These are phyloP conservation scores for Gyrodon lividus DNA, from an alignment of 768 basidiomycete genomes.

Conservation along the genomic window DNA sequence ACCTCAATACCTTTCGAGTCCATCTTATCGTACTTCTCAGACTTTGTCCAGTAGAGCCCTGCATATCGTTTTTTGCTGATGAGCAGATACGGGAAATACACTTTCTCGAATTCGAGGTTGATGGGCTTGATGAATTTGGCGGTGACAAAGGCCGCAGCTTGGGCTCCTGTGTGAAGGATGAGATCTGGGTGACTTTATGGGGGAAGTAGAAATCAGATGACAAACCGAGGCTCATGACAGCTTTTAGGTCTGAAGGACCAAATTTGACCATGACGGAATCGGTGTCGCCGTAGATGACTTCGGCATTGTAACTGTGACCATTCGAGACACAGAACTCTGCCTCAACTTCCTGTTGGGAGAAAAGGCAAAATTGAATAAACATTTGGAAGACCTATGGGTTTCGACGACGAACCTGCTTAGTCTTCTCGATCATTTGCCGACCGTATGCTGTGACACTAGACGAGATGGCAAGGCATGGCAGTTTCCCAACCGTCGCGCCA, in stretches of 20 bases:
- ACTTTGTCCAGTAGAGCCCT: slow-evolving; percentile 94
- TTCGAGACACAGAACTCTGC: slow-evolving; percentile 82
- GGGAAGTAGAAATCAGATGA: neutral
- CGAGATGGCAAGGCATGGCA: slow-evolving; percentile 94
- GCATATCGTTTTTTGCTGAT: slow-evolving; percentile 99
- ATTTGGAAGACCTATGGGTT: neutral
- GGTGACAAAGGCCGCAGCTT: slow-evolving; percentile 92
- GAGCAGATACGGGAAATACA: slow-evolving; percentile 96
- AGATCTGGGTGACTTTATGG: neutral
- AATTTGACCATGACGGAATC: slow-evolving; percentile 99
- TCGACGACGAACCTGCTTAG: slow-evolving; percentile 63
- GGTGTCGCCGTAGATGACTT: slow-evolving; percentile 98
- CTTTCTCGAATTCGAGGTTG: slow-evolving; percentile 99
- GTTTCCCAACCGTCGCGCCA: slow-evolving; percentile 94
- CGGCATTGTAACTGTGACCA: slow-evolving; percentile 82
- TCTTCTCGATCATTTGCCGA: slow-evolving; percentile 98
- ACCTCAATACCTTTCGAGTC: slow-evolving; percentile 99
- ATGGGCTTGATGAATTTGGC: slow-evolving; percentile 91
- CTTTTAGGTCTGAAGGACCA: slow-evolving; percentile 80
- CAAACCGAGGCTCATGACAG: slow-evolving; percentile 89
- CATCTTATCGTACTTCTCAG: slow-evolving; percentile 99
- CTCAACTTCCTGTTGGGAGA: slow-evolving; percentile 73
- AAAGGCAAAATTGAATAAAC: neutral
- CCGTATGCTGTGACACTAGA: slow-evolving; percentile 96
- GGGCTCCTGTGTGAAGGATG: slow-evolving; percentile 57